Conservation (phyloP, 345 rosid species). For the Citrus trifoliata region DNA sequence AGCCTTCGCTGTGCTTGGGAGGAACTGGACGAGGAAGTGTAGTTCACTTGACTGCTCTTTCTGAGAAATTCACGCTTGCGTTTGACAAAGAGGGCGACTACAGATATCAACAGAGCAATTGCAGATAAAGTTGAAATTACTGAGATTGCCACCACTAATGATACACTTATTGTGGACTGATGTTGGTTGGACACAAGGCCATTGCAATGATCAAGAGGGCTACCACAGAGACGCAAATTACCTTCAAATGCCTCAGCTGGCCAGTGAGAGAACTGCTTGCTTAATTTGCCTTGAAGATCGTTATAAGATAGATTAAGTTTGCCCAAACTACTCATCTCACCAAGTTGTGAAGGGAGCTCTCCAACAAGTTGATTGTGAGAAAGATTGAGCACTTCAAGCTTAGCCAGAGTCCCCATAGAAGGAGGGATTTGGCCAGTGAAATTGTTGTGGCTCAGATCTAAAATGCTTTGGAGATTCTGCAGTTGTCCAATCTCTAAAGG, state of each 20-base stretch:
- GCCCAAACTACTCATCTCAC: conserved; percentile 74
- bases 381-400: conserved; percentile 78
- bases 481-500: conserved; percentile 76
- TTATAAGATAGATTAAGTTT: conserved; percentile 78
- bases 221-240: conserved; percentile 71
- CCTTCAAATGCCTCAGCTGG: conserved; percentile 70
- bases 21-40: conserved; percentile 57
- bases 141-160: conserved; percentile 51
- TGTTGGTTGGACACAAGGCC: conserved; percentile 18
- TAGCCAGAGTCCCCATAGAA: conserved; percentile 56
- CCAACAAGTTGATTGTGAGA: conserved; percentile 77
- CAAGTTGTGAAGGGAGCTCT: conserved; percentile 60
- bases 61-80: conserved; percentile 43
- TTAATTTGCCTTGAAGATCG: conserved; percentile 63
- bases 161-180: conserved; percentile 42
- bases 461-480: conserved; percentile 68
- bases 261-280: conserved; percentile 73
- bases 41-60: conserved; percentile 41
- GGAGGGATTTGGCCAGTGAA: conserved; percentile 67
- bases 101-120: conserved; percentile 54
- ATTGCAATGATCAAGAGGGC: conserved; percentile 55
- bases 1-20: conserved; percentile 62
- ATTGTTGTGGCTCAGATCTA: conserved; percentile 78
- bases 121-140: conserved; percentile 64
- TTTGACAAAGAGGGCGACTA: conserved; percentile 45